Evolutionary conservation across 163 green algal genomes (phyloP), one percentile per base, ranked within the genome.

Genomic region (Chlamydomonas reinhardtii): DNA sequence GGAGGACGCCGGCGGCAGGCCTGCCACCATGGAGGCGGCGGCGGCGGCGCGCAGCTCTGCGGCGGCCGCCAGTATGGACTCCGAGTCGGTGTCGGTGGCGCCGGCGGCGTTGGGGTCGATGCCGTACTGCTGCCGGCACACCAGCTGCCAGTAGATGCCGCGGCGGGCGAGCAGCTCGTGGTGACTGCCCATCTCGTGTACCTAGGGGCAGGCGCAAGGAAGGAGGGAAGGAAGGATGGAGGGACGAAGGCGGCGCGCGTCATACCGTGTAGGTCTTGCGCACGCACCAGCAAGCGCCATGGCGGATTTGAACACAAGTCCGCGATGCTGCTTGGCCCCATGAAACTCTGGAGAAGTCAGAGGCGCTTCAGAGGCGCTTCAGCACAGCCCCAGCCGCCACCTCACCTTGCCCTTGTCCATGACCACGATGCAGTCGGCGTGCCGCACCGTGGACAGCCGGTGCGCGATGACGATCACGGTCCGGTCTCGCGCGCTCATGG

Each of bases 381-480:
- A 54, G 43, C 43, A 11, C 43, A 54, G 43, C 43, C 43, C 43
- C 43, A 54, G 43, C 43, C 17, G 25, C 29, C 66, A n/a, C n/a
- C 89, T 6, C 70, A 95, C 93, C 86, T 85, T 84, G 32, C 96
- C 96, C 86, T 95, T 92, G 83, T 96, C 91, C 91, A 98, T 94
- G 37, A 98, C 96, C 15, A 95, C 88, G 66, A 98, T 98, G 32
- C 73, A 70, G 90, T 97, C 85, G 27, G 95, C 96, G 71, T 97
- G 94, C 29, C 94, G 92, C 73, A 99, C 94, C 1, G 97, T 99
- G 69, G 91, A 93, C 81, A 99, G 91, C 11, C 96, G 90, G 90
- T 99, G 96, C 20, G 96, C 96, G 54, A 99, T 97, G 43, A 98
- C 93, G 34, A 99, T 84, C 32, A 98, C 95, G 4, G 96, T 96